Conservation (phyloP, 2,329 filamentous ascomycete genomes). For the Colletotrichum filicis region DNA sequence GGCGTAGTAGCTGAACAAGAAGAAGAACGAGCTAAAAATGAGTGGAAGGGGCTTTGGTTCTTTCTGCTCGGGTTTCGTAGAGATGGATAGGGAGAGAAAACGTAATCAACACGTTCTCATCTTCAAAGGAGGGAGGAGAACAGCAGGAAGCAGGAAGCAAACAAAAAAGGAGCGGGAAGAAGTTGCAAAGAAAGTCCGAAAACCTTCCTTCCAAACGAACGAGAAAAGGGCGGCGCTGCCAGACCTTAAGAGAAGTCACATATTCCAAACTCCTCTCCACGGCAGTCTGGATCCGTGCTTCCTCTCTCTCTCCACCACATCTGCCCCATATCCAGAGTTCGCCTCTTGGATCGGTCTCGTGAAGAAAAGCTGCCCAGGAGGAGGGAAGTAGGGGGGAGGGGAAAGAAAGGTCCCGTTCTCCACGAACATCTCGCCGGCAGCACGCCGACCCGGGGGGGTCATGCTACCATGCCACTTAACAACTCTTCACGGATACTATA, state of each 20-base stretch:
- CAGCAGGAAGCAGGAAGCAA: background rate
- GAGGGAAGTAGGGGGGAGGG: background rate
- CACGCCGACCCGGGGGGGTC: slow-evolving; percentile 13
- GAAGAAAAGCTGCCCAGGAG: background rate
- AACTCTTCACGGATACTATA: background rate
- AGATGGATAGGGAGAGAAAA: background rate
- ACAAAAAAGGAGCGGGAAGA: slow-evolving; percentile 3
- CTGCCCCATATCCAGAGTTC: background rate
- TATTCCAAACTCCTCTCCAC: slow-evolving; percentile 9
- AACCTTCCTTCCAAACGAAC: background rate
- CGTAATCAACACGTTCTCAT: slow-evolving; percentile 25
- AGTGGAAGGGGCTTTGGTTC: background rate
- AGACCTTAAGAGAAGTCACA: slow-evolving; percentile 27
- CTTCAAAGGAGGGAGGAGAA: background rate
- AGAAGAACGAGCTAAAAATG: background rate
- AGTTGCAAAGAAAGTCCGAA: slow-evolving; percentile 16
- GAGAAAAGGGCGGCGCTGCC: slow-evolving; percentile 17
- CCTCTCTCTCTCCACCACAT: background rate
- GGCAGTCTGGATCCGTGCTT: background rate
- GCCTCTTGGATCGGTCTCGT: background rate
- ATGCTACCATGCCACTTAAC: background rate
- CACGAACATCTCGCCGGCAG: slow-evolving; percentile 28
- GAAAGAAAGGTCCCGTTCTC: background rate
- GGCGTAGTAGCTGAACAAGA: background rate
- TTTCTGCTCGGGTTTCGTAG: background rate